Base-by-base conservation (phyloP, 2,329 filamentous ascomycete species). In the Pseudomassariella vexata region DNA sequence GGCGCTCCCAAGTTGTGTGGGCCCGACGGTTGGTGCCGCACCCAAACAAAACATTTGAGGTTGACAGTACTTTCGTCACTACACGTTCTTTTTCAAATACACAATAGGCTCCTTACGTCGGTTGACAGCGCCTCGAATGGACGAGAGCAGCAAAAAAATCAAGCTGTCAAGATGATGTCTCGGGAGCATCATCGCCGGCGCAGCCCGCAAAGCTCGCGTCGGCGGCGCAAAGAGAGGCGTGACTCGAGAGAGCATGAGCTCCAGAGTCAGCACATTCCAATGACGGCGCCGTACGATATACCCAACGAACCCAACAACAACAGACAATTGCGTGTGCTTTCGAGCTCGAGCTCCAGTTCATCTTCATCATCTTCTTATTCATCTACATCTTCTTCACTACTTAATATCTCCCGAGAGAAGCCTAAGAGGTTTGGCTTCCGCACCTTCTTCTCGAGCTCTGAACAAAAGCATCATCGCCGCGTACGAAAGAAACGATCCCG, bases 321-420 rank as follows among this genome's bases (percentile, higher is more conserved):
- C 28, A 31, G 41, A 24, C 44, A 38, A 42, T 38, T 45, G 41
- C 44, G 48, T 33, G 49, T 48, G 30, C 40, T 50, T 30, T 63
- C 58, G 27, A 52, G 39, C 32, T 39, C 48, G 4, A 24, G 14
- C 11, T 28, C 25, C 21, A 28, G 31, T 12, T 56, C 45, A 10
- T 44, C 44, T 15, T 48, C 50, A 9, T 53, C 58, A 17, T 58
- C 53, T 32, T 62, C 62, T 18, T 71, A 65, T 15, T 73, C 65
- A 35, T 76, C 67, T 22, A 70, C 70, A 24, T 73, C 70, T 11
- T 70, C 68, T 11, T 82, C 78, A 2, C 66, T 79, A 35, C 57
- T 85, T 33, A 80, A 86, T 47, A 79, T 86, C 32, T 83, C 81
- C 29, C 68, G 68, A 23, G 61, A 65, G 28, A 65, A 67, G 32